Conservation (phyloP, 75 land plant genomes). For the Ceratopteris richardii region DNA sequence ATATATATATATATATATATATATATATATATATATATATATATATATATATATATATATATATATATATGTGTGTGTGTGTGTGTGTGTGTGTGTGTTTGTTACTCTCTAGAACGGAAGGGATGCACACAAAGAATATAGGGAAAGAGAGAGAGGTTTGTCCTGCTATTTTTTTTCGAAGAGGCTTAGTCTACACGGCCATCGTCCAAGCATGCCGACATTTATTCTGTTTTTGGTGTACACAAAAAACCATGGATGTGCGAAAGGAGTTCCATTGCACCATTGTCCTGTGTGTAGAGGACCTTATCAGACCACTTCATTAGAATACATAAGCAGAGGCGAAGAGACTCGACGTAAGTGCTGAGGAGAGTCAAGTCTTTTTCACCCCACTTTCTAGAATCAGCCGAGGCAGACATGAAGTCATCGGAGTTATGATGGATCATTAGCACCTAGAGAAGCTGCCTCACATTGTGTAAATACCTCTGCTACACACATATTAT, state of each 20-base stretch:
- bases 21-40: too few species aligned
- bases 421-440: background rate
- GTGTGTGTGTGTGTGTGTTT: too few species aligned
- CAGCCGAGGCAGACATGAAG: slow-evolving; percentile 4
- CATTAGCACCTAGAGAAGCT: background rate
- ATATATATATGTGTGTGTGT: too few species aligned
- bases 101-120: too few species aligned
- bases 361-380: slow-evolving; percentile 1
- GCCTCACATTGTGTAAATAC: background rate
- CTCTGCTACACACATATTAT: background rate
- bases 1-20: too few species aligned
- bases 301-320: slow-evolving; percentile 40
- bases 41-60: too few species aligned
- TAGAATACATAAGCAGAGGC: slow-evolving; percentile 45
- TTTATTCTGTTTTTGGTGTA: slow-evolving; percentile 87
- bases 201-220: slow-evolving; percentile 73
- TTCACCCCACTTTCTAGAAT: slow-evolving; percentile 3
- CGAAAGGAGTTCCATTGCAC: slow-evolving; percentile 25
- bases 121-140: too few species aligned
- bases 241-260: slow-evolving; percentile 46
- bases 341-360: slow-evolving; percentile 40
- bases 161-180: slow-evolving; percentile 11
- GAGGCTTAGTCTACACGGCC: slow-evolving; percentile 69
- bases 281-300: slow-evolving; percentile 71
- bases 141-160: background rate